Percentiles rank a stretch among this genome's conserved stretches.
Evolutionary conservation across 441 rosid species (phyloP).

Genomic region (California macrophylla): DNA sequence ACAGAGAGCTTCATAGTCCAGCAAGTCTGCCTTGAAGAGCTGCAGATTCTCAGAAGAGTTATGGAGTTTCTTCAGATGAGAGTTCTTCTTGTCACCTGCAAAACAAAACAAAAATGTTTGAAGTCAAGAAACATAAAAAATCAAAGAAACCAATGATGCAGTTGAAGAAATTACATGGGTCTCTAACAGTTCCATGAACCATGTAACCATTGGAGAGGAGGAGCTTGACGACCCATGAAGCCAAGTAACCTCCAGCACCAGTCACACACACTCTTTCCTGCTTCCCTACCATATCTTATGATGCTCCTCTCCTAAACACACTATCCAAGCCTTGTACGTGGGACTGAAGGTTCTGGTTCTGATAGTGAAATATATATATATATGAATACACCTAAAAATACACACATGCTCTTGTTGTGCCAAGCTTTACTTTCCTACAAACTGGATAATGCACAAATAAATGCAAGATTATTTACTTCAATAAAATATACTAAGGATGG

Average conservation of each 20-base stretch:
- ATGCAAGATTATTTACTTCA: neutral
- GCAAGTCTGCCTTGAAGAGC: conserved; percentile 36
- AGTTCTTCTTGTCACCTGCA: conserved; percentile 29
- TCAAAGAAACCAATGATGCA: too few relatives aligned
- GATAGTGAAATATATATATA: neutral
- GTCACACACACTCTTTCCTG: conserved; percentile 10
- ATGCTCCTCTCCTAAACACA: neutral
- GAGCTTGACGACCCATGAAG: conserved; percentile 15
- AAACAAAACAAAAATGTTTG: neutral
- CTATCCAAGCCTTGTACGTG: neutral
- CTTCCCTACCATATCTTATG: neutral
- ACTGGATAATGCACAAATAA: neutral
- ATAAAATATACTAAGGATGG: neutral
- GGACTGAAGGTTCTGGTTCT: neutral
- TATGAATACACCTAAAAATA: neutral
- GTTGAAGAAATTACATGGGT: neutral
- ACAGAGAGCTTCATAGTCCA: conserved; percentile 29
- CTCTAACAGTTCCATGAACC: conserved; percentile 4
- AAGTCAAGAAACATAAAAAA: too few relatives aligned
- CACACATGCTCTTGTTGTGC: neutral
- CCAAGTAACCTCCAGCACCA: conserved; percentile 15
- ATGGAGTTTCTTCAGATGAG: conserved; percentile 31
- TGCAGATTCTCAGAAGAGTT: conserved; percentile 28
- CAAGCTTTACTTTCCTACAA: neutral
- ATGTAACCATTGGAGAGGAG: conserved; percentile 14